These are phyloP conservation scores for Phytophthora fragariae DNA, from an alignment of 352 stramenopile genomes.

Conservation along the genomic window DNA sequence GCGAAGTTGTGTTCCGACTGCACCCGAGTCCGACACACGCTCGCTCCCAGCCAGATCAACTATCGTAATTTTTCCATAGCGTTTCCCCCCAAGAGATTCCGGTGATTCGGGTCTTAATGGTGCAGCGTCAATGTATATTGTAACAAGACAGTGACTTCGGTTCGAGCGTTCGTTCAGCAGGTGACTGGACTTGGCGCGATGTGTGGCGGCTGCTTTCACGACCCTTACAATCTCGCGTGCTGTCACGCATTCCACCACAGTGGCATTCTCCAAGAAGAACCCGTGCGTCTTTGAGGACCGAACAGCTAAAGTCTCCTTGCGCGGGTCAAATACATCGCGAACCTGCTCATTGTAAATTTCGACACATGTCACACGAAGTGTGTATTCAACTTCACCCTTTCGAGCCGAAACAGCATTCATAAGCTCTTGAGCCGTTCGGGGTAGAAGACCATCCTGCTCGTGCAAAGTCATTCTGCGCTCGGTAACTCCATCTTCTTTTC, in stretches of 20 bases:
- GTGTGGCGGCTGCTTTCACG: slow-evolving; percentile 63
- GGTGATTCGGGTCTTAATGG: slow-evolving; percentile 35
- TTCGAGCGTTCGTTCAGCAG: slow-evolving; percentile 77
- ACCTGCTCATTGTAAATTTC: slow-evolving; percentile 86
- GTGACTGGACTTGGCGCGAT: slow-evolving; percentile 76
- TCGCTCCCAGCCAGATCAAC: slow-evolving; percentile 81
- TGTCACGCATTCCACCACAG: slow-evolving; percentile 65
- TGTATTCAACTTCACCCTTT: slow-evolving; percentile 55
- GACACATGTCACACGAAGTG: slow-evolving; percentile 70
- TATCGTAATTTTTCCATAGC: slow-evolving; percentile 81
- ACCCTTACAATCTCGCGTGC: slow-evolving; percentile 69
- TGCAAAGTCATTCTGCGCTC: slow-evolving; percentile 41
- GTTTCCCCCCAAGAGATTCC: slow-evolving; percentile 41
- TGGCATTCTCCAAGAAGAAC: slow-evolving; percentile 80
- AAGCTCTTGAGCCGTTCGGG: slow-evolving; percentile 53
- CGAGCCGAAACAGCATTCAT: slow-evolving; percentile 60
- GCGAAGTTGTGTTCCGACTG: slow-evolving; percentile 66
- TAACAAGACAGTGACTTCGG: slow-evolving; percentile 80
- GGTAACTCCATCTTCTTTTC: slow-evolving; percentile 51
- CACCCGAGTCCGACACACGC: slow-evolving; percentile 67
- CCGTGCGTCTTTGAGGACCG: slow-evolving; percentile 69
- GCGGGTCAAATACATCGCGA: slow-evolving; percentile 68
- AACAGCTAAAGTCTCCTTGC: slow-evolving; percentile 62
- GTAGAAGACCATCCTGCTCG: slow-evolving; percentile 60
- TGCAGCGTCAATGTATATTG: slow-evolving; percentile 77